Evolutionary conservation across 306 rosid species (phyloP).

Genomic region (Cyamopsis tetragonoloba): DNA sequence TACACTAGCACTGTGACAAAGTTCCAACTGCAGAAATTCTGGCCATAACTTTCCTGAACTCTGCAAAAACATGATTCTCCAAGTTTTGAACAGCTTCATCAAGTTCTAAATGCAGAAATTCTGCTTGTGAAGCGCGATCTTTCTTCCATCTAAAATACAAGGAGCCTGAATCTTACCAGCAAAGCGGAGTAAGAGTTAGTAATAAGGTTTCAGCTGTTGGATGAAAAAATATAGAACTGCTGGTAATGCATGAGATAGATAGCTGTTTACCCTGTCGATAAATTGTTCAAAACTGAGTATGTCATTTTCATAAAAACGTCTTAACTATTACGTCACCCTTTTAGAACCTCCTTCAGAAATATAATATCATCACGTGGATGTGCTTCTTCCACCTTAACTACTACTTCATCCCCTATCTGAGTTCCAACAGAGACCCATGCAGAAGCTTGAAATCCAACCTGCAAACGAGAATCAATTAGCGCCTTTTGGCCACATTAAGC

Average conservation of each 20-base stretch:
- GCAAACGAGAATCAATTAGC: constrained; percentile 32
- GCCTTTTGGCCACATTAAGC: not conserved
- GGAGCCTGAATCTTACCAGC: not conserved
- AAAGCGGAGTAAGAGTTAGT: not conserved
- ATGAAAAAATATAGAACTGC: not conserved
- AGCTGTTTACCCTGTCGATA: constrained; percentile 20
- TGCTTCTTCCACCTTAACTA: constrained; percentile 74
- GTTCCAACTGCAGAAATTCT: not conserved
- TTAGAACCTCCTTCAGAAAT: constrained; percentile 62
- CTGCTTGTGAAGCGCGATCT: not conserved
- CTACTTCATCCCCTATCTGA: constrained; percentile 77
- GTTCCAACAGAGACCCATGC: constrained; percentile 68
- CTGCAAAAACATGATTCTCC: constrained; percentile 11
- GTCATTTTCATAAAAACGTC: not conserved
- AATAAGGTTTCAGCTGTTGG: not conserved
- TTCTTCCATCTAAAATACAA: constrained; percentile 15
- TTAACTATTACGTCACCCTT: constrained; percentile 30
- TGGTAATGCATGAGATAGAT: not conserved
- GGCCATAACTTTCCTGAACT: not conserved
- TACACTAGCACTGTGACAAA: constrained; percentile 4
- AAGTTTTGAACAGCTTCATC: constrained; percentile 21
- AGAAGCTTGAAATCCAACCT: constrained; percentile 89
- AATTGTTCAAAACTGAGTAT: not conserved
- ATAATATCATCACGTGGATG: constrained; percentile 85
- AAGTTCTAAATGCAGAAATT: not conserved